A percentile compares a stretch with the other conserved stretches of the same genome.
These are phyloP conservation scores for Globisporangium emineosum DNA, from an alignment of 352 stramenopile genomes.

Conservation along the genomic window DNA sequence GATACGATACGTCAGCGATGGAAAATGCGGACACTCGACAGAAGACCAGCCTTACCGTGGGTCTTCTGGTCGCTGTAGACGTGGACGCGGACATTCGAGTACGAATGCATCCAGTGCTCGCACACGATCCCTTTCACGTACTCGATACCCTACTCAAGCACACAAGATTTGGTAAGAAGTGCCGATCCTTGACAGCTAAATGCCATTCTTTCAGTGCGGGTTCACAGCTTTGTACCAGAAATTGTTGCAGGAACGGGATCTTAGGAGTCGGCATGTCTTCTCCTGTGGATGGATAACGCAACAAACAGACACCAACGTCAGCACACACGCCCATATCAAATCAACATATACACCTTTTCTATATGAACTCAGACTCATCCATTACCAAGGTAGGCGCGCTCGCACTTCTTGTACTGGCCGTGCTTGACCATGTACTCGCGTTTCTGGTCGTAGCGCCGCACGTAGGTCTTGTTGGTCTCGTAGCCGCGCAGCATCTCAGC, in stretches of 20 bases:
- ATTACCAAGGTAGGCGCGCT: slow-evolving; percentile 60
- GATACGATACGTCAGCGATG: neutral
- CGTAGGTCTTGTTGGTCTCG: slow-evolving; percentile 67
- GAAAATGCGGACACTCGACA: neutral
- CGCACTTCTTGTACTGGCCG: slow-evolving; percentile 59
- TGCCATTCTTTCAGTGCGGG: neutral
- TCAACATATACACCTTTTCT: neutral
- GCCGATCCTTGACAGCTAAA: neutral
- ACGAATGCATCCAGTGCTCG: slow-evolving; percentile 61
- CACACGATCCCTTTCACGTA: slow-evolving; percentile 52
- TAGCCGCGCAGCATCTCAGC: slow-evolving; percentile 59
- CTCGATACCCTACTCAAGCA: slow-evolving; percentile 42
- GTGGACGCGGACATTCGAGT: slow-evolving; percentile 51
- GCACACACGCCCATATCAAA: neutral
- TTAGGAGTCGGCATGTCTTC: slow-evolving; percentile 52
- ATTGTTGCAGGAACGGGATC: slow-evolving; percentile 50
- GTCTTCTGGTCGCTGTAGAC: slow-evolving; percentile 50
- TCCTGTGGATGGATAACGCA: slow-evolving; percentile 12
- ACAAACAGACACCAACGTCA: too few relatives aligned
- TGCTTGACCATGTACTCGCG: slow-evolving; percentile 76
- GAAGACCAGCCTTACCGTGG: slow-evolving; percentile 22
- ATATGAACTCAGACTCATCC: neutral
- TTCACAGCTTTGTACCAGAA: slow-evolving; percentile 28
- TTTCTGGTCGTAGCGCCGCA: slow-evolving; percentile 66
- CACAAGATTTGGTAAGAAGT: neutral